Conservation (phyloP, 2,329 filamentous ascomycete genomes). For the Aspergillus sp. region DNA sequence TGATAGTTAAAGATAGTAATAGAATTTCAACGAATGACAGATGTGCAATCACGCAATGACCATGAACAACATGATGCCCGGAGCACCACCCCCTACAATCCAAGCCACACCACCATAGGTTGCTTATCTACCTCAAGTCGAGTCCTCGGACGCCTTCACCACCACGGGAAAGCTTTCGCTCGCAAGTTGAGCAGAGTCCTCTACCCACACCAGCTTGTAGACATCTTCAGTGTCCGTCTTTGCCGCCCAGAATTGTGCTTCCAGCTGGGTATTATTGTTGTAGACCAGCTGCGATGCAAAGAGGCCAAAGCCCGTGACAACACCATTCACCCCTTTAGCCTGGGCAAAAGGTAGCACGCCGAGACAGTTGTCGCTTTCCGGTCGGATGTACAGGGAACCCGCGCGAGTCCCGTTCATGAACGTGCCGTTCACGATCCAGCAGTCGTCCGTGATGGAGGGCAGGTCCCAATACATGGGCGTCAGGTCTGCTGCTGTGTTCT, state of each 20-base stretch:
- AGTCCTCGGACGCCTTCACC: not conserved
- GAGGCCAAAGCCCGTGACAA: constrained; percentile 1
- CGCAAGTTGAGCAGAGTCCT: not conserved
- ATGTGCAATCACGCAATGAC: too few relatives aligned
- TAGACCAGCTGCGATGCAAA: constrained; percentile 6
- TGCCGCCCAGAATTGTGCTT: not conserved
- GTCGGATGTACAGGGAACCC: not conserved
- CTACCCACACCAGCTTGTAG: not conserved
- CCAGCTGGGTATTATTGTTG: not conserved
- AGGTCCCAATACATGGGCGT: not conserved
- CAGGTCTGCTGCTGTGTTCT: not conserved
- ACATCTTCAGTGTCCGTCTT: not conserved
- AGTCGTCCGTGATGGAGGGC: constrained; percentile 1
- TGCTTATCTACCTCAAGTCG: not conserved
- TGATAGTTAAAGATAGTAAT: too few relatives aligned
- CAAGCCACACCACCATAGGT: not conserved
- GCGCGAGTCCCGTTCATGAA: not conserved
- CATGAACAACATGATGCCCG: too few relatives aligned
- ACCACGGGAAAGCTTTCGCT: not conserved
- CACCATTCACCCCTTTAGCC: not conserved
- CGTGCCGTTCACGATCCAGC: constrained; percentile 2
- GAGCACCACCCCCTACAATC: too few relatives aligned
- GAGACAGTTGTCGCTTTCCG: not conserved
- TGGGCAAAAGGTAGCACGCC: not conserved
- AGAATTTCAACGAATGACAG: too few relatives aligned